Evolutionary conservation across 2,329 filamentous ascomycete species (phyloP).

Genomic region (Botrytis porri): DNA sequence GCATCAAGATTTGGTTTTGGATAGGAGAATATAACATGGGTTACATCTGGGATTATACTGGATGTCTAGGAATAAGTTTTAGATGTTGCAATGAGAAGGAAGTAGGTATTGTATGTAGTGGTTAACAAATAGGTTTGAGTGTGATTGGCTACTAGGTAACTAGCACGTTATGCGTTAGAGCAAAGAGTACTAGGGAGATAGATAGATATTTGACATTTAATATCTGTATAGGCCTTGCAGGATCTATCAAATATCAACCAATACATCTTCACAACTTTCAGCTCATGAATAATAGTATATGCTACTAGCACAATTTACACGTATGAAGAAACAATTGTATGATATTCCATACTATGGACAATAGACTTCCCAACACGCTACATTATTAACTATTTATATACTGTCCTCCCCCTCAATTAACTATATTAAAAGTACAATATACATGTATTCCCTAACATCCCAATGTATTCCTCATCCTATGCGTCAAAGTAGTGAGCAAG

Average conservation of each 20-base stretch:
- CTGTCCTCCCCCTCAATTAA: background rate
- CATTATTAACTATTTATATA: background rate
- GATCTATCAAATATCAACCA: background rate
- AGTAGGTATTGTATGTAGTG: background rate
- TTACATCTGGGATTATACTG: background rate
- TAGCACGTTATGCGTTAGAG: background rate
- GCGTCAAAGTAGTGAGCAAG: conserved; percentile 4
- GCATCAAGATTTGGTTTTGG: background rate
- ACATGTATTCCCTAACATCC: background rate
- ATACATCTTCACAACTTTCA: background rate
- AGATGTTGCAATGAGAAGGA: background rate
- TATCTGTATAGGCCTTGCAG: background rate
- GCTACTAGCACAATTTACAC: background rate
- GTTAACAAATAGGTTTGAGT: background rate
- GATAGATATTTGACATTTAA: background rate
- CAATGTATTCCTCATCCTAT: background rate
- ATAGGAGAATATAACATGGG: background rate
- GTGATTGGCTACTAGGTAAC: no score
- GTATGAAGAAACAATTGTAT: background rate
- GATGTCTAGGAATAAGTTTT: background rate
- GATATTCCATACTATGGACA: background rate
- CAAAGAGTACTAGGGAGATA: no score
- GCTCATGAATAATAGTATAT: background rate
- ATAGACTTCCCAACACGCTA: background rate
- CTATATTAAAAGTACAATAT: conserved; percentile 10